Evolutionary conservation across 192 early-diverging fungal genomes (phyloP), one percentile per base, ranked within the genome.

Genomic region (Funneliformis mosseae): DNA sequence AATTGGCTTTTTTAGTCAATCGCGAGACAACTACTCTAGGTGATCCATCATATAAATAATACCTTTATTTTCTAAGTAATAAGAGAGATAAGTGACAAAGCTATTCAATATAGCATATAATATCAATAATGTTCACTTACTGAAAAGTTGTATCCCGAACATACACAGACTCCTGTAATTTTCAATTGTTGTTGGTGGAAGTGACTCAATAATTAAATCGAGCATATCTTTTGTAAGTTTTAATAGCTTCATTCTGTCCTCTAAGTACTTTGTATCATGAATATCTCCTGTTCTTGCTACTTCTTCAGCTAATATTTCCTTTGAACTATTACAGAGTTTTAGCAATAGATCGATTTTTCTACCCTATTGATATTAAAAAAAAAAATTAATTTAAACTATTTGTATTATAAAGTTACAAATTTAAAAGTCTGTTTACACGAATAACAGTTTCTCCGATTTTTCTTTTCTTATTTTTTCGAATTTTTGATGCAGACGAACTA

Each of bases 1-100:
- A 72, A 7, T 72, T 14, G 6, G 23, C 23, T 72, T 72, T 72
- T 27, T 72, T 72, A 72, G 70, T 69, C 38, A 69, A 69, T 11
- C 33, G 39, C 4, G 67, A 10, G 8, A 69, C 10, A 39, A 69
- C 42, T 43, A 10, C 43, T 27, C 42, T 9, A 72, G 43, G 42
- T 12, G 70, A 72, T 72, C 9, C 70, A 72, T 72, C 9, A 72
- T 48, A 25, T 72, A 72, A 72, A 72, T 46, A 46, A 18, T 72
- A 25, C 70, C 70, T 48, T 72, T 72, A 72, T 72, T 72, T 27
- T 46, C 70, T 72, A 72, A 48, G n/a, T n/a, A 48, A 72, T 72
- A 27, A 72, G 11, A 72, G 42, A 72, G 42, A 48, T 46, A 3
- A 46, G 43, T 72, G 18, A 69, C 67, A 41, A 69, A 42, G n/a